Evolutionary conservation across 2,329 filamentous ascomycete genomes (phyloP).

Genomic region (Amylocarpus encephaloides): DNA sequence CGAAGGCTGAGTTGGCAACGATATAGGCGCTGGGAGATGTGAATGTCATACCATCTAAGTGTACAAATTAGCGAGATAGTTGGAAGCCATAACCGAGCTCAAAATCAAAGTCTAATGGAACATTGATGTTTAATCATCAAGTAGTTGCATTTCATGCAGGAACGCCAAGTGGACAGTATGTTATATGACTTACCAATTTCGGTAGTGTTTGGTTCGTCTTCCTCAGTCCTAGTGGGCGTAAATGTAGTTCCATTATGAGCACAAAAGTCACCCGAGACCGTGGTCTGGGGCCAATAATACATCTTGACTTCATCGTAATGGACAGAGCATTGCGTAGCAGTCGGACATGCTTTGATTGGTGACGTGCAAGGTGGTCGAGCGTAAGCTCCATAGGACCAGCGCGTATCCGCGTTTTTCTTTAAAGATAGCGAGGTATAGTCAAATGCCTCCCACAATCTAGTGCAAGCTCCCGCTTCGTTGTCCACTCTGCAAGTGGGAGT

Average conservation of each 20-base stretch:
- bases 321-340: neutral
- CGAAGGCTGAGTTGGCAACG: neutral
- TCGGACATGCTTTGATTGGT: neutral
- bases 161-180: too few relatives aligned
- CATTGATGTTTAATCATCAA: too few relatives aligned
- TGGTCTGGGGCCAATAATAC: constrained; percentile 7
- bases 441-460: neutral
- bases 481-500: neutral
- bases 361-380: neutral
- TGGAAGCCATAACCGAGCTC: too few relatives aligned
- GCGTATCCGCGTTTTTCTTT: neutral
- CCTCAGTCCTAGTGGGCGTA: neutral
- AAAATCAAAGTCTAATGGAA: too few relatives aligned
- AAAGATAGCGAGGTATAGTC: neutral
- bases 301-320: neutral
- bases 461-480: neutral
- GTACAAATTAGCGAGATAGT: too few relatives aligned
- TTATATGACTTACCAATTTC: neutral
- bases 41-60: neutral
- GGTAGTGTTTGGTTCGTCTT: neutral
- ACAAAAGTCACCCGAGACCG: constrained; percentile 6
- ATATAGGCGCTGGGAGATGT: constrained; percentile 2
- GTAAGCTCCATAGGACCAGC: neutral
- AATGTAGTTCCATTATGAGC: constrained; percentile 5
- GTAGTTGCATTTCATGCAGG: too few relatives aligned